Percentiles rank a stretch among this genome's conserved stretches.
phyloP scores from a whole-genome alignment of 257 asterid species.

The Paulownia fortunei region DNA sequence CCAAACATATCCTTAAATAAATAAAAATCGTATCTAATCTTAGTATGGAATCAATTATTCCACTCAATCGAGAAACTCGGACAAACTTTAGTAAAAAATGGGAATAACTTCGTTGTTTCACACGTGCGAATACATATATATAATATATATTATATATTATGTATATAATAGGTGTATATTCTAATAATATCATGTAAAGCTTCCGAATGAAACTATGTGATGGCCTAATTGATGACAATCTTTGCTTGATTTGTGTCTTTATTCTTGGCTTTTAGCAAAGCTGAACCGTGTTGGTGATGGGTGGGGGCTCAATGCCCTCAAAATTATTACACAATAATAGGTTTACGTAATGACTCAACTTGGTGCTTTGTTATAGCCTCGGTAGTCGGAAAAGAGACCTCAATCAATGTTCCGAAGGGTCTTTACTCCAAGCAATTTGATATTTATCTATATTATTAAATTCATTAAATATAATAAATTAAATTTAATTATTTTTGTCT shows the following conservation, averaged over 20 bases:
- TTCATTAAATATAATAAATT: too few relatives aligned
- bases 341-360: not conserved
- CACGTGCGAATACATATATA: too few relatives aligned
- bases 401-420: not conserved
- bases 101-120: too few relatives aligned
- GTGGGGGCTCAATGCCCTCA: too few relatives aligned
- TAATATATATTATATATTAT: not conserved
- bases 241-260: constrained; percentile 35
- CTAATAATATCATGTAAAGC: constrained; percentile 5
- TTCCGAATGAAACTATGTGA: not conserved
- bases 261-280: constrained; percentile 42
- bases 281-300: constrained; percentile 12
- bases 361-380: not conserved
- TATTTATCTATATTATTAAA: too few relatives aligned
- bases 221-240: constrained; percentile 17
- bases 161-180: constrained; percentile 18
- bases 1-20: too few relatives aligned
- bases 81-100: too few relatives aligned
- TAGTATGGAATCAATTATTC: too few relatives aligned
- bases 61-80: too few relatives aligned
- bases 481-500: too few relatives aligned
- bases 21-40: too few relatives aligned
- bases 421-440: too few relatives aligned
- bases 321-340: constrained; percentile 25
- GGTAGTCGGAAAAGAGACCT: not conserved